A percentile compares a stretch with the other conserved stretches of the same genome.
phyloP scores from a whole-genome alignment of 2,329 filamentous ascomycete genomes.

The Magnaporthiopsis incrustans region DNA sequence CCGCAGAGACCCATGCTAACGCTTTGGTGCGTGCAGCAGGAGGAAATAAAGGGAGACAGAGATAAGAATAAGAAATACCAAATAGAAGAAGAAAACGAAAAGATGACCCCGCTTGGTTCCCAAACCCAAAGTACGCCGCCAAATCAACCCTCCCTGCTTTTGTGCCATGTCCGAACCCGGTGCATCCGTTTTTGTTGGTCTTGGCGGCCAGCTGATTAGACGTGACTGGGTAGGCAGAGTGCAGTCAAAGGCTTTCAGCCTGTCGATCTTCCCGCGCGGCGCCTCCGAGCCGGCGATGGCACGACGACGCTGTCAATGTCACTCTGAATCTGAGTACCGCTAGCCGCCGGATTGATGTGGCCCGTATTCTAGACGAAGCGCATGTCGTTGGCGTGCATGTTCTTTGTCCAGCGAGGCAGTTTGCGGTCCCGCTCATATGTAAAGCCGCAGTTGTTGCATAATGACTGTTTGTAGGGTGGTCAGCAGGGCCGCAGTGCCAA shows the following conservation, averaged over 20 bases:
- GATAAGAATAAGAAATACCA: neutral
- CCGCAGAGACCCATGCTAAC: neutral
- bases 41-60: too few relatives aligned
- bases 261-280: neutral
- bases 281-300: neutral
- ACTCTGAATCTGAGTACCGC: neutral
- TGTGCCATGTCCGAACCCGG: neutral
- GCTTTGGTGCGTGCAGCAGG: too few relatives aligned
- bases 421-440: conserved; percentile 81
- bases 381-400: conserved; percentile 46
- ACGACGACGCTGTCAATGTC: neutral
- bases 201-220: neutral
- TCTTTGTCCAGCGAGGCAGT: conserved; percentile 68
- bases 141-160: neutral
- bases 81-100: neutral
- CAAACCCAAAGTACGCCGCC: neutral
- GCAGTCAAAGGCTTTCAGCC: neutral
- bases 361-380: conserved; percentile 16
- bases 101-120: neutral
- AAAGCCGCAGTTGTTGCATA: conserved; percentile 90
- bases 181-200: neutral
- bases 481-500: conserved; percentile 9
- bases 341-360: neutral
- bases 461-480: conserved; percentile 44
- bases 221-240: neutral